Evolutionary conservation across 1,284 basidiomycete genomes (phyloP).

Genomic region (Chalciporus sp.): DNA sequence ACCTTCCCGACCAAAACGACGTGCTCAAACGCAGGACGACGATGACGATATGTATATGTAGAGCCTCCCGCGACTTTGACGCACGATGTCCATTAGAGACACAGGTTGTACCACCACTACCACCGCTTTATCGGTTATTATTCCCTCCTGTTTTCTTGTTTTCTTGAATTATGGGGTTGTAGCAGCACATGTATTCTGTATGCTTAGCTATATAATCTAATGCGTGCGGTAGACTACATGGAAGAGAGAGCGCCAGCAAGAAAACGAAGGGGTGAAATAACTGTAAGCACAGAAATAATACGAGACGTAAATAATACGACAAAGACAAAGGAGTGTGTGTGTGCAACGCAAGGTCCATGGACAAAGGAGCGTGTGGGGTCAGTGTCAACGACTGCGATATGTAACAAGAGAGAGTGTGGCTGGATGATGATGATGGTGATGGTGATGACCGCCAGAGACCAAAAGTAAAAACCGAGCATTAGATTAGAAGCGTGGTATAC

Average conservation of each 20-base stretch:
- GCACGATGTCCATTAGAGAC: not conserved
- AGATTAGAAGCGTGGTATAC: conserved; percentile 25
- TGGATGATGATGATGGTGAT: too few species aligned
- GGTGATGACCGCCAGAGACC: not conserved
- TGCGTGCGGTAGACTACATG: conserved; percentile 16
- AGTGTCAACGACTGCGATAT: not conserved
- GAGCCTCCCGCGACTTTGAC: not conserved
- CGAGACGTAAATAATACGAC: not conserved
- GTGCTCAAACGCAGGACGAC: conserved; percentile 11
- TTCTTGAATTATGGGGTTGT: not conserved
- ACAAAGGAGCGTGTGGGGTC: not conserved
- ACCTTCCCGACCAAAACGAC: conserved; percentile 13
- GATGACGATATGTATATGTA: conserved; percentile 35
- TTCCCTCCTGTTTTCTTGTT: not conserved
- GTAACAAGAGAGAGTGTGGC: not conserved
- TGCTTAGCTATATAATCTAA: conserved; percentile 11
- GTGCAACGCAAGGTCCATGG: not conserved
- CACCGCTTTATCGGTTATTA: not conserved
- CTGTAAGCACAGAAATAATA: not conserved
- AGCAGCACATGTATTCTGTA: conserved; percentile 10
- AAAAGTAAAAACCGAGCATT: not conserved
- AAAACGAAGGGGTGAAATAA: not conserved
- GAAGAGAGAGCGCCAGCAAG: not conserved
- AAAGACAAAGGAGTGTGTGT: not conserved
- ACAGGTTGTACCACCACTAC: not conserved